phyloP scores from a whole-genome alignment of 2,329 filamentous ascomycete species.

The Paecilomyces formosus region DNA sequence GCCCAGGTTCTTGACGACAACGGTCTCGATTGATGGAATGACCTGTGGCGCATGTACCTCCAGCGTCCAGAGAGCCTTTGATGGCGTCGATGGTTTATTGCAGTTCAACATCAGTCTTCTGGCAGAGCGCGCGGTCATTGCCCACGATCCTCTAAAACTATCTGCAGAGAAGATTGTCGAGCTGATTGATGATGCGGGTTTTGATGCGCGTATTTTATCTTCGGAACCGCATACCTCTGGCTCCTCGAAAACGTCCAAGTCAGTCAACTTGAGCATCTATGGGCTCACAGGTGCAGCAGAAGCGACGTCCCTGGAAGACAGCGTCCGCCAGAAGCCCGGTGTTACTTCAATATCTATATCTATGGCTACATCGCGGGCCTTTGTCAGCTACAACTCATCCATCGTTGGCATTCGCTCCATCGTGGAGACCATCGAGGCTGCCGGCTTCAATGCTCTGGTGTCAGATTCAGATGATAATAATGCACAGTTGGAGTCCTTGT shows the following conservation, averaged over 20 bases:
- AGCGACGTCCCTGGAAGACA: slow-evolving; percentile 65
- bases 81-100: slow-evolving; percentile 65
- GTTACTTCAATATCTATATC: slow-evolving; percentile 67
- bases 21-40: slow-evolving; percentile 89
- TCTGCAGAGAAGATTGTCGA: slow-evolving; percentile 67
- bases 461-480: slow-evolving; percentile 93
- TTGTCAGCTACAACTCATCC: slow-evolving; percentile 63
- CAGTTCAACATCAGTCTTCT: slow-evolving; percentile 94
- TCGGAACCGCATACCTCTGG: slow-evolving; percentile 57
- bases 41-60: slow-evolving; percentile 96
- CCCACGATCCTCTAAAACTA: slow-evolving; percentile 69
- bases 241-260: slow-evolving; percentile 49
- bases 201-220: slow-evolving; percentile 76
- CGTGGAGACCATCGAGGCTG: slow-evolving; percentile 73
- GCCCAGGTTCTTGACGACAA: slow-evolving; percentile 57
- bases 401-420: slow-evolving; percentile 72
- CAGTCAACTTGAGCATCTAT: slow-evolving; percentile 75
- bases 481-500: slow-evolving; percentile 87
- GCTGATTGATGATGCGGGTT: slow-evolving; percentile 82
- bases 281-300: slow-evolving; percentile 65
- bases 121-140: slow-evolving; percentile 82
- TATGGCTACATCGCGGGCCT: slow-evolving; percentile 65
- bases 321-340: slow-evolving; percentile 59
- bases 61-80: slow-evolving; percentile 77
- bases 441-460: slow-evolving; percentile 80